Evolutionary conservation across 108 stramenopile genomes (phyloP), one percentile per base, ranked within the genome.

Genomic region (Craspedostauros australis): DNA sequence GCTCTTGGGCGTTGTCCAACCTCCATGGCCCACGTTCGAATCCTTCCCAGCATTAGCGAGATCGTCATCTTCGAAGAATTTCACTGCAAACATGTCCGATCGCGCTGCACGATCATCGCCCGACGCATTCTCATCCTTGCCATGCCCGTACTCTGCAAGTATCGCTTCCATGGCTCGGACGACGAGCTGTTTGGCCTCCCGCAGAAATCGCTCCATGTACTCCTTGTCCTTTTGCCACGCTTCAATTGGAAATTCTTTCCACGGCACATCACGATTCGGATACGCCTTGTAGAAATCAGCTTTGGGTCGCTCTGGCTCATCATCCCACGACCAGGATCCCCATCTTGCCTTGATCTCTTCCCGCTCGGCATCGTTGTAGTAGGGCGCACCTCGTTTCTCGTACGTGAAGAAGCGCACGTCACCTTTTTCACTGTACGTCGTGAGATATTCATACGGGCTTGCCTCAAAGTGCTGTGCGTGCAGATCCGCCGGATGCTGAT

Each of bases 201-300:
- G 59, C 15, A 91, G 39, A 29, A 84, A 91, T 41, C 66, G 22
- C 7, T 45, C 50, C 36, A 86, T 52, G 48, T 79, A 86, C 23
- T 68, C 75, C 7, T 46, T 50, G 52, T 86, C 79, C 19, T 38
- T 72, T 64, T 89, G 88, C 86, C 86, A 80, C 2, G 79, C 69
- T 39, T 60, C 65, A 8, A 38, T 5, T 7, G 79, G 79, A 46
- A 75, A 75, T 28, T 56, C 12, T 18, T 24, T 11, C 0, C 55
- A 46, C 12, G 77, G 77, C 16, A 79, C 43, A 43, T 79, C 77
- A 2, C 77, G 72, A 56, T 70, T 57, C 36, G 77, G 72, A 57
- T 63, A 79, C 3, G 47, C 28, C 8, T 34, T 46, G 45, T 60
- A 70, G 33, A 55, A 66, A 24, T 65, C 68, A 3, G 54, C 25